phyloP scores from a whole-genome alignment of 2,329 filamentous ascomycete species.

The Grosmannia clavigera region DNA sequence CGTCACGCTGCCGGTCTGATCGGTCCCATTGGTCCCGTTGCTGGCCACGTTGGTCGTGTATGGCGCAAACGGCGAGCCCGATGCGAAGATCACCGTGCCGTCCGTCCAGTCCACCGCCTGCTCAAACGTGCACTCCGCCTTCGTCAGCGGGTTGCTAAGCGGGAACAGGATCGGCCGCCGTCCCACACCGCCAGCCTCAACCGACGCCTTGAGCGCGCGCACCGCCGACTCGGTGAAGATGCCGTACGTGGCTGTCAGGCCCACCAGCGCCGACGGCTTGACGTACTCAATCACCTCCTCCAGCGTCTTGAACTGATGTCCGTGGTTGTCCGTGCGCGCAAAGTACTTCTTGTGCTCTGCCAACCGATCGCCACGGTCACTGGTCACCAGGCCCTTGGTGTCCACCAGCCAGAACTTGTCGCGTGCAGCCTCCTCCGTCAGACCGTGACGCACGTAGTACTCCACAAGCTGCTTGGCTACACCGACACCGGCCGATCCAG shows the following conservation, averaged over 20 bases:
- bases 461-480: slow-evolving; percentile 97
- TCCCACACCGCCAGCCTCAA: slow-evolving; percentile 53
- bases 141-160: slow-evolving; percentile 88
- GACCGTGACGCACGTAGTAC: slow-evolving; percentile 86
- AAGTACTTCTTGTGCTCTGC: slow-evolving; percentile 79
- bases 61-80: slow-evolving; percentile 79
- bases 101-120: slow-evolving; percentile 85
- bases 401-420: slow-evolving; percentile 96
- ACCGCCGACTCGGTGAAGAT: slow-evolving; percentile 86
- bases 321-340: slow-evolving; percentile 50
- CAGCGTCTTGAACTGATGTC: slow-evolving; percentile 62
- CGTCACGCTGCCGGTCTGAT: slow-evolving; percentile 34
- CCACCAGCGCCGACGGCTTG: slow-evolving; percentile 87
- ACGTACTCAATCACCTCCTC: slow-evolving; percentile 91
- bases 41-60: slow-evolving; percentile 45
- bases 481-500: slow-evolving; percentile 89
- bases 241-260: slow-evolving; percentile 85
- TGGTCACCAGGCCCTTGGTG: slow-evolving; percentile 88
- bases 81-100: slow-evolving; percentile 84
- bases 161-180: slow-evolving; percentile 87
- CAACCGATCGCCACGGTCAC: slow-evolving; percentile 84
- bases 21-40: slow-evolving; percentile 12
- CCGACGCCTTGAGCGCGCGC: slow-evolving; percentile 52
- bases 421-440: slow-evolving; percentile 76
- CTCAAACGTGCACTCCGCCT: slow-evolving; percentile 96